These are phyloP conservation scores for Inosperma sp. DNA, from an alignment of 768 basidiomycete species.

Conservation along the genomic window DNA sequence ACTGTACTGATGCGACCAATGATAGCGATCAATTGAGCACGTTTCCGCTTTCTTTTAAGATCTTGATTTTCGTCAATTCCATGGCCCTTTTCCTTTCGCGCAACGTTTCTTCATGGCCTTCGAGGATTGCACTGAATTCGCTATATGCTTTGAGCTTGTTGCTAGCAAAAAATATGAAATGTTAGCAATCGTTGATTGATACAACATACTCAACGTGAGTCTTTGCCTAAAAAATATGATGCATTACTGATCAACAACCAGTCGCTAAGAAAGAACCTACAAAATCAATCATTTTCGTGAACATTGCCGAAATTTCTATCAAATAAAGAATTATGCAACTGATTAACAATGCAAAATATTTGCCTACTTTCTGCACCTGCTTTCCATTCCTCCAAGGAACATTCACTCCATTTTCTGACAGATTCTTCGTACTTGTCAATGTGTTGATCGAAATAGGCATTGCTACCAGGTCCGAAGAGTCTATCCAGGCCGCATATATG, in stretches of 20 bases:
- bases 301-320: slow-evolving; percentile 41
- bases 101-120: slow-evolving; percentile 37
- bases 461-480: slow-evolving; percentile 42
- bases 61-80: slow-evolving; percentile 30
- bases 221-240: slow-evolving; percentile 35
- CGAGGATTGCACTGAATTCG: slow-evolving; percentile 38
- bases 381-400: slow-evolving; percentile 50
- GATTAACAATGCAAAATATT: background rate
- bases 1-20: background rate
- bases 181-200: background rate
- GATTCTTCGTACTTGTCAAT: slow-evolving; percentile 42
- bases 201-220: slow-evolving; percentile 37
- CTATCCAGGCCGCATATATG: slow-evolving; percentile 28
- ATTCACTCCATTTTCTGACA: slow-evolving; percentile 45
- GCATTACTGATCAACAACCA: background rate
- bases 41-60: slow-evolving; percentile 36
- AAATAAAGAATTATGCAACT: background rate
- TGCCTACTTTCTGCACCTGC: slow-evolving; percentile 47
- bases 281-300: slow-evolving; percentile 25
- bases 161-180: slow-evolving; percentile 18
- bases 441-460: slow-evolving; percentile 38
- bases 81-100: slow-evolving; percentile 39
- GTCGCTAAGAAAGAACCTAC: slow-evolving; percentile 1
- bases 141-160: slow-evolving; percentile 46
- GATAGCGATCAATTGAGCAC: background rate